Evolutionary conservation across 1,139 yeast species (phyloP).

Genomic region (Yamadazyma atmosphaerica): DNA sequence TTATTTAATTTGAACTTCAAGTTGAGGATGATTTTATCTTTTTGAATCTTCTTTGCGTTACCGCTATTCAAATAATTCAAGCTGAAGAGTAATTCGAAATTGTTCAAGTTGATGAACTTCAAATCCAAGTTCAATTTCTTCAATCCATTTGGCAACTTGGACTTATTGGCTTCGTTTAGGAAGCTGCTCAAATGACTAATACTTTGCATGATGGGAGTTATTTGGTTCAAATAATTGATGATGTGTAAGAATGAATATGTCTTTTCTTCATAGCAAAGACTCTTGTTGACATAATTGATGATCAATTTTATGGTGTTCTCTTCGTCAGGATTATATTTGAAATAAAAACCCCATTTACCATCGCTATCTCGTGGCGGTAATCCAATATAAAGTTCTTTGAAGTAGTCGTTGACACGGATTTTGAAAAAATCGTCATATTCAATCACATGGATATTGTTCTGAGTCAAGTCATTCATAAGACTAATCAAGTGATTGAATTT

Average conservation of each 20-base stretch:
- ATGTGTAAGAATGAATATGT: slow-evolving; percentile 28
- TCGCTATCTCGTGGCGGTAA: slow-evolving; percentile 21
- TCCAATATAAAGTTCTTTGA: slow-evolving; percentile 24
- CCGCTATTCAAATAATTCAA: slow-evolving; percentile 28
- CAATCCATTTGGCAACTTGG: slow-evolving; percentile 33
- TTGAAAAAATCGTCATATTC: slow-evolving; percentile 31
- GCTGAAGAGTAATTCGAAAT: slow-evolving; percentile 34
- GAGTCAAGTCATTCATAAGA: slow-evolving; percentile 34
- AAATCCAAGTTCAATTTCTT: slow-evolving; percentile 34
- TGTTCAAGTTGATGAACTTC: slow-evolving; percentile 32
- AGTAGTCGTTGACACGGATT: slow-evolving; percentile 29
- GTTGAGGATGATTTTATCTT: slow-evolving; percentile 35
- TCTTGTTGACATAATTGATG: slow-evolving; percentile 27
- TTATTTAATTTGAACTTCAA: slow-evolving; percentile 34
- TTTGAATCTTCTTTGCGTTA: slow-evolving; percentile 33
- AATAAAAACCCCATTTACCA: slow-evolving; percentile 13
- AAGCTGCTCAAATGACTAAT: slow-evolving; percentile 19
- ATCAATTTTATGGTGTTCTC: slow-evolving; percentile 19
- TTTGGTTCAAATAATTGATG: slow-evolving; percentile 31
- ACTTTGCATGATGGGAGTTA: slow-evolving; percentile 31
- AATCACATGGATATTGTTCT: slow-evolving; percentile 28
- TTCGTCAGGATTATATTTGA: slow-evolving; percentile 13
- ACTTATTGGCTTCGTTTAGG: slow-evolving; percentile 10
- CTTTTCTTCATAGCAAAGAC: slow-evolving; percentile 16
- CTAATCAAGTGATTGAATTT: slow-evolving; percentile 34